phyloP scores from a whole-genome alignment of 176 grass and related monocot genomes.

The Dendrocalamus sinicus region DNA sequence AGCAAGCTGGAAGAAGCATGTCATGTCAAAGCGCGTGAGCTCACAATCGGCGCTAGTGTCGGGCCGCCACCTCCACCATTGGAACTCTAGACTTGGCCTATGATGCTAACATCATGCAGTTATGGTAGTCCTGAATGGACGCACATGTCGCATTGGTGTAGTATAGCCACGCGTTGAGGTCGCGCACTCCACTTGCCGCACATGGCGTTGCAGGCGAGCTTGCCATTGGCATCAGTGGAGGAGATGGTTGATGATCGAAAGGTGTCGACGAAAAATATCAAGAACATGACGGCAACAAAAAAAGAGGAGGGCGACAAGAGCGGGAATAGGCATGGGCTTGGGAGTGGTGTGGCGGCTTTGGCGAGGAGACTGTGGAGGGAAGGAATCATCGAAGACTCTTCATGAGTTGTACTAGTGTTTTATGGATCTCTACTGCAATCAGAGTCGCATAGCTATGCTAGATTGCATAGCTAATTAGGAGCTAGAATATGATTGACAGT shows the following conservation, averaged over 20 bases:
- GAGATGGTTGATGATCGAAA: no score
- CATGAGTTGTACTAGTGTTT: not conserved
- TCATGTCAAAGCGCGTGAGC: constrained; percentile 44
- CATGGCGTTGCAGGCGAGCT: not conserved
- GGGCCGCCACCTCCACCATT: constrained; percentile 66
- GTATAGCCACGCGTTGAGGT: constrained; percentile 22
- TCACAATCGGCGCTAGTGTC: not conserved
- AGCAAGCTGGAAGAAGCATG: constrained; percentile 47
- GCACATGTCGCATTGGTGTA: constrained; percentile 63
- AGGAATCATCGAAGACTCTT: not conserved
- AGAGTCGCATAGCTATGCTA: no score
- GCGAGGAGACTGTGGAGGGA: constrained; percentile 28
- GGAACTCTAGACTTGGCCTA: constrained; percentile 53
- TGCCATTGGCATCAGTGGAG: no score
- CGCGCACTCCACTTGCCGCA: constrained; percentile 61
- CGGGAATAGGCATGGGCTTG: not conserved
- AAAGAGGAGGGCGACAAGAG: constrained; percentile 3
- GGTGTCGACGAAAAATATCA: no score
- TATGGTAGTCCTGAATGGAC: constrained; percentile 68
- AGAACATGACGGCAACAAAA: no score
- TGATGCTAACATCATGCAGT: constrained; percentile 63
- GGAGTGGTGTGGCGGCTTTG: not conserved
- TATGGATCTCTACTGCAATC: not conserved
- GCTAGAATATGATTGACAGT: not conserved
- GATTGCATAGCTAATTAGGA: not conserved